Evolutionary conservation across 2,329 filamentous ascomycete genomes (phyloP).

Genomic region (Cladosporium sp.): DNA sequence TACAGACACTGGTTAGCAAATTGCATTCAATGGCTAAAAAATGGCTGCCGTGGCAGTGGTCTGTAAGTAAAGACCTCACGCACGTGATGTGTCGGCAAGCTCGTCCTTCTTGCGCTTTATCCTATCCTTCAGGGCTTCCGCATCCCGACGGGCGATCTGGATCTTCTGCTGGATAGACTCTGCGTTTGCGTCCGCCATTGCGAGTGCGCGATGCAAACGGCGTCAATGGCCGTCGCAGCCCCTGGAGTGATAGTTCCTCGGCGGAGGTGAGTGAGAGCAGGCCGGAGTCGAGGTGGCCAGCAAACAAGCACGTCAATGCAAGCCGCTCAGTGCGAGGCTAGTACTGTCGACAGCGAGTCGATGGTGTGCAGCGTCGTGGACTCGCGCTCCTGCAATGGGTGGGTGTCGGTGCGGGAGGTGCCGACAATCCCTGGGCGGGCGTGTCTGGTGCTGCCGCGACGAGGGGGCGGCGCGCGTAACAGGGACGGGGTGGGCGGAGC

Average conservation of each 20-base stretch:
- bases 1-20: conserved; percentile 43
- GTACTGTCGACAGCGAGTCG: neutral
- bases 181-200: conserved; percentile 52
- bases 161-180: conserved; percentile 62
- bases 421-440: conserved; percentile 16
- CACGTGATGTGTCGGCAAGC: conserved; percentile 95
- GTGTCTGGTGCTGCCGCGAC: conserved; percentile 13
- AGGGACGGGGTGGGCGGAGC: neutral
- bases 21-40: neutral
- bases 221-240: conserved; percentile 20
- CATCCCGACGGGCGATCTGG: conserved; percentile 96
- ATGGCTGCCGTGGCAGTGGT: neutral
- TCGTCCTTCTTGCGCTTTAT: conserved; percentile 99
- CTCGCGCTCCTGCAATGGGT: conserved; percentile 10
- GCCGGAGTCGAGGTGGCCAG: conserved; percentile 15
- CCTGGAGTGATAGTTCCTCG: conserved; percentile 12
- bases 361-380: neutral
- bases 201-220: conserved; percentile 22
- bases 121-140: conserved; percentile 94
- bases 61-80: conserved; percentile 45
- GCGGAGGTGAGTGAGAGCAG: neutral
- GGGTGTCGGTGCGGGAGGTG: conserved; percentile 2
- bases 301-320: conserved; percentile 5
- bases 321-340: neutral
- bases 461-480: conserved; percentile 10